Evolutionary conservation across 2,329 filamentous ascomycete species (phyloP).

Genomic region (Diaporthe citriasiana): DNA sequence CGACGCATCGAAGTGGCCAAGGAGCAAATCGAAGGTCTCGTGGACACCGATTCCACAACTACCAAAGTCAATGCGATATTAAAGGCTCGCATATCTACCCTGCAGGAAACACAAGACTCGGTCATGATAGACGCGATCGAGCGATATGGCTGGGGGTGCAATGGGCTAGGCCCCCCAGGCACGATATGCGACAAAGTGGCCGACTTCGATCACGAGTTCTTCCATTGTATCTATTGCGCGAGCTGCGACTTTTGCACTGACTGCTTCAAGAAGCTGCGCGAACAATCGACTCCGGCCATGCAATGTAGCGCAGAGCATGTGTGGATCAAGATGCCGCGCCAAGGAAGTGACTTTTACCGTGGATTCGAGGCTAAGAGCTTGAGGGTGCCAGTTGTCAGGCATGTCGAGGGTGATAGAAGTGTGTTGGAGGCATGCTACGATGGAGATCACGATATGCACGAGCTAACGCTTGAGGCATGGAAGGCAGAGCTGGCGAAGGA

Average conservation of each 20-base stretch:
- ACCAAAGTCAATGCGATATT: neutral
- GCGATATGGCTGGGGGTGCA: neutral
- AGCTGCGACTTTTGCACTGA: slow-evolving; percentile 44
- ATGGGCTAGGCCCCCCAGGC: slow-evolving; percentile 5
- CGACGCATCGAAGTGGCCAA: slow-evolving; percentile 43
- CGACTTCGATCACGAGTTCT: slow-evolving; percentile 36
- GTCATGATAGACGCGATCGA: neutral
- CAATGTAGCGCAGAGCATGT: slow-evolving; percentile 43
- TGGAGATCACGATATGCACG: neutral
- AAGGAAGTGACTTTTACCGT: slow-evolving; percentile 38
- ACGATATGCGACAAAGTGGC: slow-evolving; percentile 28
- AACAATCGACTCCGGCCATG: slow-evolving; percentile 22
- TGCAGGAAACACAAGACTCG: slow-evolving; percentile 7
- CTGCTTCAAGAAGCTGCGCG: slow-evolving; percentile 43
- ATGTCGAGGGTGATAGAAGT: slow-evolving; percentile 4
- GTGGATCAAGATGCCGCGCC: slow-evolving; percentile 43
- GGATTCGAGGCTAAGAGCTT: slow-evolving; percentile 35
- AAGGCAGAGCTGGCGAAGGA: neutral
- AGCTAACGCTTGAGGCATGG: slow-evolving; percentile 7
- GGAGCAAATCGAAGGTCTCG: slow-evolving; percentile 40
- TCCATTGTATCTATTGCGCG: slow-evolving; percentile 45
- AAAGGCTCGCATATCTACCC: neutral
- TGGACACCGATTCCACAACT: neutral
- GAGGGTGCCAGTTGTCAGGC: slow-evolving; percentile 35
- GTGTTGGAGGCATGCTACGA: neutral